Conservation (phyloP, 129 eudicot species). For the Glebionis coronaria region DNA sequence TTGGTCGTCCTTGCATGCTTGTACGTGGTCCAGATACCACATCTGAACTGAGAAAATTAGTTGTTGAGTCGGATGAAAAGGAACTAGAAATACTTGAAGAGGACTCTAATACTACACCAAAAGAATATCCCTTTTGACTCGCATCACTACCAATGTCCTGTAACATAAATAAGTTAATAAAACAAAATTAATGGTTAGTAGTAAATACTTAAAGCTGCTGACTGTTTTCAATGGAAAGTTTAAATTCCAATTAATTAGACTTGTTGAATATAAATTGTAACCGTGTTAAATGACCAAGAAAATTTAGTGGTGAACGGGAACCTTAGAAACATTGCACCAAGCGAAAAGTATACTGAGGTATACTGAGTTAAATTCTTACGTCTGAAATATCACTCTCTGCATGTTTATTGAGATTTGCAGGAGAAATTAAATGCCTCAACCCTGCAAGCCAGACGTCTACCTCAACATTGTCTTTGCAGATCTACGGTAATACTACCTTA, state of each 20-base stretch:
- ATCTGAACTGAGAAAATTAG: constrained; percentile 45
- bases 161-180: neutral
- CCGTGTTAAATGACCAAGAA: too few relatives aligned
- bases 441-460: constrained; percentile 79
- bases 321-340: neutral
- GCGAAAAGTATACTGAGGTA: neutral
- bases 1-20: constrained; percentile 78
- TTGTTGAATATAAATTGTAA: too few relatives aligned
- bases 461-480: constrained; percentile 69
- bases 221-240: too few relatives aligned
- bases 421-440: constrained; percentile 50
- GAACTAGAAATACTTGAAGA: constrained; percentile 38
- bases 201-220: neutral
- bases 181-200: constrained; percentile 9
- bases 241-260: too few relatives aligned
- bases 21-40: constrained; percentile 46
- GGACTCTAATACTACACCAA: constrained; percentile 47
- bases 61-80: constrained; percentile 33
- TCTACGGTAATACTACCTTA: constrained; percentile 35
- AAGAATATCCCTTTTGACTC: constrained; percentile 35
- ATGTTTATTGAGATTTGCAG: constrained; percentile 42
- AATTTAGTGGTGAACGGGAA: too few relatives aligned
- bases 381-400: constrained; percentile 60
- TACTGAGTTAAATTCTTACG: constrained; percentile 35
- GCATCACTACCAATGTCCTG: constrained; percentile 47